Base-by-base conservation (phyloP, 2,329 filamentous ascomycete genomes). In the Alternaria postmessia region DNA sequence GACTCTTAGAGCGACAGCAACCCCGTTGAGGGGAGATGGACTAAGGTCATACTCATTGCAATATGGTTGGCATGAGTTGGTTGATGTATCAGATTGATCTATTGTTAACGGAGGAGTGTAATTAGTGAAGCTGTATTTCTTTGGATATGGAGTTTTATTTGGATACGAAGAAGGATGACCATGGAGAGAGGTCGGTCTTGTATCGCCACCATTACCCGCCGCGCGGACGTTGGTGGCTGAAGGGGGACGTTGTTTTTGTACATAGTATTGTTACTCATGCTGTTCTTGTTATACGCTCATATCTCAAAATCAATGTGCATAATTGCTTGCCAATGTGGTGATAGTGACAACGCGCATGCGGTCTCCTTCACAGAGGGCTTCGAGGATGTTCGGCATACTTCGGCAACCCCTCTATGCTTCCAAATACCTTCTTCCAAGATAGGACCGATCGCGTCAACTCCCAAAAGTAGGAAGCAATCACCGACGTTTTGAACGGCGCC, bases 1-100 rank as follows among this genome's bases (percentile, higher is more conserved):
- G 61, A 66, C 57, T 54, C 48, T 63, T 54, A 59, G 59, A 55
- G 54, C 47, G 65, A 71, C 57, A 64, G 68, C 53, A 63, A 54
- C 64, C 64, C 54, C 49, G n/a, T 22, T 49, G 34, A 52, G 62
- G 66, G 59, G 54, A 66, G 49, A 63, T 53, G 66, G 66, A 67
- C 67, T 61, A 51, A 38, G 44, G 66, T 69, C 63, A 65, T 43
- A 64, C 68, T 70, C 70, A 70, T 68, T 63, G 66, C 68, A 71
- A 68, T 26, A 62, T 51, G 59, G 63, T 67, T 64, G 65, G 68
- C 67, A 71, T 71, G 68, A 71, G 68, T 64, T 63, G 64, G 69
- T 57, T 62, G 65, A 67, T 67, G 52, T 61, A 57, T 56, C 54
- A 69, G 62, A 69, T 65, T 69, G 64, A 68, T 70, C 51, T 51